Conservation (phyloP, 2,329 filamentous ascomycete species). For the Cytospora chrysosperma region DNA sequence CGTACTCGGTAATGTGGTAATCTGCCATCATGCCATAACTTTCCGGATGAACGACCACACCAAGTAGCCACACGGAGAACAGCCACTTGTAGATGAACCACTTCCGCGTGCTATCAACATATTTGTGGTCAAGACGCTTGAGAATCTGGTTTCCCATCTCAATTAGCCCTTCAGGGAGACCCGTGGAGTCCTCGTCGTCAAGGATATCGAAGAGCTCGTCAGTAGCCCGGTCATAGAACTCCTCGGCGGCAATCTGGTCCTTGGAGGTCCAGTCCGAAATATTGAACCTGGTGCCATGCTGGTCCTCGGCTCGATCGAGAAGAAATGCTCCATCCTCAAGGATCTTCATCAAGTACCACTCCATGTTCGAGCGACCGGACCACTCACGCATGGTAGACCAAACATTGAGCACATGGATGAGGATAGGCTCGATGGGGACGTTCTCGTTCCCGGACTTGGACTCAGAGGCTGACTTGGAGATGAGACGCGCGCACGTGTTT, state of each 20-base stretch:
- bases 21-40: constrained; percentile 76
- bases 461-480: constrained; percentile 72
- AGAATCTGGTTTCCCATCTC: constrained; percentile 84
- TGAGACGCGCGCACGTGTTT: constrained; percentile 77
- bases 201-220: constrained; percentile 81
- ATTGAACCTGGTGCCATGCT: constrained; percentile 69
- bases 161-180: constrained; percentile 82
- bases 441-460: constrained; percentile 61
- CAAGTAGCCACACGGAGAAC: constrained; percentile 82
- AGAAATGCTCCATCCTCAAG: constrained; percentile 91
- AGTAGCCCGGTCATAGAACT: constrained; percentile 84
- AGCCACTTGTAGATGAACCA: constrained; percentile 91
- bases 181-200: constrained; percentile 78
- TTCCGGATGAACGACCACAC: constrained; percentile 86
- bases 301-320: constrained; percentile 79
- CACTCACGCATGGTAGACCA: constrained; percentile 87
- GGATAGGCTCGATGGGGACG: constrained; percentile 63
- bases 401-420: constrained; percentile 80
- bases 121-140: constrained; percentile 69
- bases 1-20: constrained; percentile 89
- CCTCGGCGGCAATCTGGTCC: constrained; percentile 77
- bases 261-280: constrained; percentile 72
- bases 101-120: constrained; percentile 71
- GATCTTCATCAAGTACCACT: constrained; percentile 92
- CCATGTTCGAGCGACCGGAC: constrained; percentile 85